phyloP scores from a whole-genome alignment of 2,329 filamentous ascomycete genomes.

The Calonectria hawksworthii region DNA sequence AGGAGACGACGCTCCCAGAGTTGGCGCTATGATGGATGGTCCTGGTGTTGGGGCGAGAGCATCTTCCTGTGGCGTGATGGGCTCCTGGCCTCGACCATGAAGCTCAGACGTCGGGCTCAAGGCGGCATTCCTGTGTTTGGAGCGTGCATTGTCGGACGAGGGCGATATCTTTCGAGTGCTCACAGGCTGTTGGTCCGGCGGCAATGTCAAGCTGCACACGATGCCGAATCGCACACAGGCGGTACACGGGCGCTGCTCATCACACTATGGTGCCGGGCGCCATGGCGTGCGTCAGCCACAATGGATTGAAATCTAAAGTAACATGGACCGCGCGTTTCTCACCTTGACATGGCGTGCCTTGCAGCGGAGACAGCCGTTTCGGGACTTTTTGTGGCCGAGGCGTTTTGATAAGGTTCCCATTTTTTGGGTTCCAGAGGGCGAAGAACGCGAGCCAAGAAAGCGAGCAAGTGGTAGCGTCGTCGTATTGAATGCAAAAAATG shows the following conservation, averaged over 20 bases:
- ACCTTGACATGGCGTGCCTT: slow-evolving; percentile 37
- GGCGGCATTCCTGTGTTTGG: background rate
- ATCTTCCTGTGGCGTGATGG: slow-evolving; percentile 1
- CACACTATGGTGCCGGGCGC: slow-evolving; percentile 25
- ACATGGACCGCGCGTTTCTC: background rate
- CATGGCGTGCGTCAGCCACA: background rate
- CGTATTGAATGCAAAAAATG: background rate
- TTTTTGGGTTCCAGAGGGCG: background rate
- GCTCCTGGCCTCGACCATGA: background rate
- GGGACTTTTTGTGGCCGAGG: slow-evolving; percentile 33
- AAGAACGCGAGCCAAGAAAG: background rate
- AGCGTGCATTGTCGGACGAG: background rate
- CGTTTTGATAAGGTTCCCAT: slow-evolving; percentile 15
- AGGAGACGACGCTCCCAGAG: background rate
- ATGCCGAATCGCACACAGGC: slow-evolving; percentile 33
- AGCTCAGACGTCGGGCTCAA: background rate
- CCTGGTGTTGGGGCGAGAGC: background rate
- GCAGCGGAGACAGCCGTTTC: slow-evolving; percentile 33
- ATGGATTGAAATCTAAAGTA: background rate
- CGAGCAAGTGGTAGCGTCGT: background rate
- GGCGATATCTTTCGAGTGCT: background rate
- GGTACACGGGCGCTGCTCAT: slow-evolving; percentile 32
- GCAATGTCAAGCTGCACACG: slow-evolving; percentile 27
- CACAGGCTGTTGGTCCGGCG: background rate
- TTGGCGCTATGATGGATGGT: background rate